Evolutionary conservation across 139 green algal genomes (phyloP), one percentile per base, ranked within the genome.

Genomic region (Limnomonas spitsbergensis): DNA sequence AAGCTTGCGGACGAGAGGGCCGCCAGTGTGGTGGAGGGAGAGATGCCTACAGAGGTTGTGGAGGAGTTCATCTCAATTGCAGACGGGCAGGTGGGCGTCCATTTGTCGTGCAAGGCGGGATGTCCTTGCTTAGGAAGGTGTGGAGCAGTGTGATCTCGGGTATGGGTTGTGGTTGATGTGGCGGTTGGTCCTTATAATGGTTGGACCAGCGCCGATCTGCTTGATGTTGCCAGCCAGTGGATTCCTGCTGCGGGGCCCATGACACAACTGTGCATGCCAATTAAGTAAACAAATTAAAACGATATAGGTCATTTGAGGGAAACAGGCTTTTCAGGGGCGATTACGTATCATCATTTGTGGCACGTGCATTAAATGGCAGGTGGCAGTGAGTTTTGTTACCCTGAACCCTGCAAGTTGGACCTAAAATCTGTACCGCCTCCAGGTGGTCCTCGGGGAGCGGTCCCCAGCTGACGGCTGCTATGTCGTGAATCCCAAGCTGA

Each of bases 51-150:
- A 32, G 87, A 94, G 86, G 83, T 91, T 1, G 83, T 97, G 9
- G 93, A 97, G 84, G 93, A 97, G 90, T 92, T 97, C 77, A 96
- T 97, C 85, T 95, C 88, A n/a, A 95, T 97, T 66, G 84, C 89
- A 1, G 93, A 97, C 68, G 93, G 93, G 0, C 93, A 85, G 86
- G 9, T 90, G 38, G 77, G 91, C 38, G 53, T 80, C 20, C n/a
- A n/a, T n/a, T n/a, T 61, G 40, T 75, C 34, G 29, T 9, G 31
- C 26, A 39, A 4, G 6, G 32, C 36, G 9, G 61, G 39, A 24
- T 26, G 38, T 54, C 3, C 40, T n/a, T 53, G 66, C n/a, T n/a
- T 39, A 40, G 31, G 53, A 36, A 40, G 26, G 0, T 31, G 1
- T 9, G 26, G 20, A 26, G 76, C 0, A 79, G 53, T 39, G 38